Evolutionary conservation across 139 green algal species (phyloP).

Genomic region (Monoraphidium neglectum): DNA sequence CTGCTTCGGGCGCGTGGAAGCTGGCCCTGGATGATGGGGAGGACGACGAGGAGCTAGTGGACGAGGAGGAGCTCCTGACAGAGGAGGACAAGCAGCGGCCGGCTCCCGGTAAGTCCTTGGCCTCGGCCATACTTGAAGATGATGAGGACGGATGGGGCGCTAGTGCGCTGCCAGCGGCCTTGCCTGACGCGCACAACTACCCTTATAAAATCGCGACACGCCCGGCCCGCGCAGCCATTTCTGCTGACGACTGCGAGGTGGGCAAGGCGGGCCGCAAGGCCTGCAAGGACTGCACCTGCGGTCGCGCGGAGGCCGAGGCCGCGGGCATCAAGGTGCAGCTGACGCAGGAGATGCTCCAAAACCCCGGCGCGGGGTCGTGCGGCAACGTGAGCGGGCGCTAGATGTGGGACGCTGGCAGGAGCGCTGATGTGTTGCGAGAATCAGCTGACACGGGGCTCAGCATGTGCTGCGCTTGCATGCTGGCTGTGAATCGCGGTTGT

Average conservation of each 20-base stretch:
- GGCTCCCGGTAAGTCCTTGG: slow-evolving; percentile 30
- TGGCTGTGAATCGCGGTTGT: no score
- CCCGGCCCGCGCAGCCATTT: not conserved
- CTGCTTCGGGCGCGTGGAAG: slow-evolving; percentile 40
- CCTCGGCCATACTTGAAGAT: not conserved
- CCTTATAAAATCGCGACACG: not conserved
- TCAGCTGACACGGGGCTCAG: no score
- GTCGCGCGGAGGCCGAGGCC: slow-evolving; percentile 84
- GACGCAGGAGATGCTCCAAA: slow-evolving; percentile 91
- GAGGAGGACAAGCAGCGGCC: slow-evolving; percentile 80
- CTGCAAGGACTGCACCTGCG: slow-evolving; percentile 97
- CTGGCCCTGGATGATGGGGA: slow-evolving; percentile 37
- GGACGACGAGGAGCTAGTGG: slow-evolving; percentile 89
- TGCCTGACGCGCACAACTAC: not conserved
- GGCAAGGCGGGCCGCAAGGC: slow-evolving; percentile 75
- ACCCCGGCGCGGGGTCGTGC: slow-evolving; percentile 84
- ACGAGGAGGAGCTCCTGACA: slow-evolving; percentile 93
- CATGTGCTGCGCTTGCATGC: no score
- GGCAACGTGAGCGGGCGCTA: slow-evolving; percentile 70
- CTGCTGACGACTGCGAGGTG: slow-evolving; percentile 65
- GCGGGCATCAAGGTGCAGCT: slow-evolving; percentile 54
- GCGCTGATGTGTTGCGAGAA: no score
- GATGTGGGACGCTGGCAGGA: no score
- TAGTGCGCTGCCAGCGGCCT: not conserved
- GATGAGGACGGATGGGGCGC: not conserved